Evolutionary conservation across 1,139 yeast species (phyloP).

Genomic region (Kodamaea arcana): DNA sequence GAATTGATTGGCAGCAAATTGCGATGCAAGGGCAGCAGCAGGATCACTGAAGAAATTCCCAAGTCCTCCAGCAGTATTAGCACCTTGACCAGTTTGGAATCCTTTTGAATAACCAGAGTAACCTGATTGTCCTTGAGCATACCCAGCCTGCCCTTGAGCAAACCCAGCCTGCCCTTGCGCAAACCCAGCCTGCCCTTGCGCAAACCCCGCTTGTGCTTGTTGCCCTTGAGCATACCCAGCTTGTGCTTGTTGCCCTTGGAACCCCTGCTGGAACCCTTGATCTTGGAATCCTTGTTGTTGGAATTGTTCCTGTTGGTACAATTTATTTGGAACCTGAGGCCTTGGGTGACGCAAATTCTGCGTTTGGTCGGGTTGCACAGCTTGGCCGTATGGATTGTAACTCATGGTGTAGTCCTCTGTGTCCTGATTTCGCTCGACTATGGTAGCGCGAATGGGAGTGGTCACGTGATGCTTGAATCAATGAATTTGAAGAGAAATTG

Average conservation of each 20-base stretch:
- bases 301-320: constrained; percentile 12
- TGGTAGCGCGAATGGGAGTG: too few species aligned
- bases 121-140: constrained; percentile 5
- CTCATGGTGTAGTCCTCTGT: not conserved
- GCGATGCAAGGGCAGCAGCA: constrained; percentile 80
- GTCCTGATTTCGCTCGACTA: too few species aligned
- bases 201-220: not conserved
- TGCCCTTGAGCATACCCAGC: constrained; percentile 12
- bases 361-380: constrained; percentile 7
- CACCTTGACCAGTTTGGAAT: constrained; percentile 7
- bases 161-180: constrained; percentile 9
- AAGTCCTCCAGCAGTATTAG: constrained; percentile 6
- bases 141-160: constrained; percentile 13
- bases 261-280: constrained; percentile 11
- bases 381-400: constrained; percentile 41
- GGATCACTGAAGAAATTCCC: constrained; percentile 67
- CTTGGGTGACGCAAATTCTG: constrained; percentile 31
- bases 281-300: constrained; percentile 10
- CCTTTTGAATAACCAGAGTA: constrained; percentile 9
- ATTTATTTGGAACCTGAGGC: constrained; percentile 29
- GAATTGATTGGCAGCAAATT: constrained; percentile 82
- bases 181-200: constrained; percentile 13
- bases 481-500: too few species aligned
- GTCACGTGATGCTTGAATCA: too few species aligned
- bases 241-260: constrained; percentile 9